These are phyloP conservation scores for Talaromyces amestolkiae DNA, from an alignment of 2,329 filamentous ascomycete species.

Conservation along the genomic window DNA sequence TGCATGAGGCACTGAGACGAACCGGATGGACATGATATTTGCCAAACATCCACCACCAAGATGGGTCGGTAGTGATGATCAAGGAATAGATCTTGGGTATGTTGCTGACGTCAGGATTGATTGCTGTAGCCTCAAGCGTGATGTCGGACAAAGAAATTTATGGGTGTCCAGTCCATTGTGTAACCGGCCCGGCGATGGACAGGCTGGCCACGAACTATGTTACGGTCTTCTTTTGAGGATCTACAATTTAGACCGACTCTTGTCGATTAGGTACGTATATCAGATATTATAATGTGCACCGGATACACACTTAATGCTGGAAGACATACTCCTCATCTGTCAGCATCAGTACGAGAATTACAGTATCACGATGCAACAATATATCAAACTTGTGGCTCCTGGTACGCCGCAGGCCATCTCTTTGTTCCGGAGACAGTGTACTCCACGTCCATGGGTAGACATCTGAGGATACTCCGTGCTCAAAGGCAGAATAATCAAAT, in stretches of 20 bases:
- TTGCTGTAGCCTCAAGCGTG: not conserved
- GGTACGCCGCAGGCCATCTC: not conserved
- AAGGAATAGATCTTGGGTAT: not conserved
- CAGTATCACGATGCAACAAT: not conserved
- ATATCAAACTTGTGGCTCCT: not conserved
- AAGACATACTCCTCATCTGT: not conserved
- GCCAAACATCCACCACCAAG: not conserved
- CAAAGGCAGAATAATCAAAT: not conserved
- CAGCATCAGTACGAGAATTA: not conserved
- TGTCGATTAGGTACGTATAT: not conserved
- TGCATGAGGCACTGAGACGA: not conserved
- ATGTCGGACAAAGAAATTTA: slow-evolving; percentile 12
- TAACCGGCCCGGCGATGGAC: not conserved
- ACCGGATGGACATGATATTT: not conserved
- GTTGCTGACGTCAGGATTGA: not conserved
- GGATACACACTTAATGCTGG: not conserved
- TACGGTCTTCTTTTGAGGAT: not conserved
- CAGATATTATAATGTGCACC: not conserved
- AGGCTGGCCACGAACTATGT: not conserved
- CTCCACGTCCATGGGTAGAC: not conserved
- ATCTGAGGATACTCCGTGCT: not conserved
- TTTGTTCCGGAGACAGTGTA: not conserved
- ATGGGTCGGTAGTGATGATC: not conserved
- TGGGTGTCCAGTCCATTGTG: not conserved
- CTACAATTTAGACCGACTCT: not conserved